Conservation (phyloP, 371 early-diverging fungal species). For the Circinella umbellata region DNA sequence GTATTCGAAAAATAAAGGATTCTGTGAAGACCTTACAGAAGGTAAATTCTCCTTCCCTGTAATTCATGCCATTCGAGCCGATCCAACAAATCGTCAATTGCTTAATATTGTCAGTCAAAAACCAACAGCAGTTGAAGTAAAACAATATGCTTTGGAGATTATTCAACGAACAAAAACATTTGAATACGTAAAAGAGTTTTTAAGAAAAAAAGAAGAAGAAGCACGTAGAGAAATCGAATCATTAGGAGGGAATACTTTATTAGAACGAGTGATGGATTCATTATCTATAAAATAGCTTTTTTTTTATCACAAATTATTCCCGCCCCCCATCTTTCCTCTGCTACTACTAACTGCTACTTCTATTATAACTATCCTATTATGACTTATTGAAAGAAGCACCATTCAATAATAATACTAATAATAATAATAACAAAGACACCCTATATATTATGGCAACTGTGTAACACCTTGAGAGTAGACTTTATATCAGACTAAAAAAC, state of each 20-base stretch:
- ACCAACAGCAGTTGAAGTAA: slow-evolving; percentile 82
- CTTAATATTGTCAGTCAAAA: slow-evolving; percentile 86
- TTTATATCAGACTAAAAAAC: no score
- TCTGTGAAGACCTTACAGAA: slow-evolving; percentile 96
- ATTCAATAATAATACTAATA: no score
- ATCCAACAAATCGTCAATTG: slow-evolving; percentile 66
- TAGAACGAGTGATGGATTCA: slow-evolving; percentile 62
- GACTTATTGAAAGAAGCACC: no score
- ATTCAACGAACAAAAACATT: slow-evolving; percentile 81
- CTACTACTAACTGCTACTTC: no score
- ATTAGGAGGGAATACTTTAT: slow-evolving; percentile 79
- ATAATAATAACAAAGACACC: no score
- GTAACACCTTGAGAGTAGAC: no score
- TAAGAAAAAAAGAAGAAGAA: slow-evolving; percentile 63
- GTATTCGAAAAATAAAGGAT: slow-evolving; percentile 93
- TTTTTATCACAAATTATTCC: neutral
- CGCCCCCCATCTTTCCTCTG: no score
- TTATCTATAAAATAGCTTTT: slow-evolving; percentile 15
- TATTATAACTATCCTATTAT: no score
- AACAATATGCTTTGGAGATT: slow-evolving; percentile 82
- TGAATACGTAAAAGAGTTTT: slow-evolving; percentile 69
- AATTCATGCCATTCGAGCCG: slow-evolving; percentile 81
- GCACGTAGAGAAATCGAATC: slow-evolving; percentile 61
- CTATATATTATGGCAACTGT: no score
- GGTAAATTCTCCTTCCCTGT: slow-evolving; percentile 98